A percentile compares a stretch with the other conserved stretches of the same genome.
Evolutionary conservation across 139 green algal species (phyloP).

Genomic region (Bryopsis sp.): DNA sequence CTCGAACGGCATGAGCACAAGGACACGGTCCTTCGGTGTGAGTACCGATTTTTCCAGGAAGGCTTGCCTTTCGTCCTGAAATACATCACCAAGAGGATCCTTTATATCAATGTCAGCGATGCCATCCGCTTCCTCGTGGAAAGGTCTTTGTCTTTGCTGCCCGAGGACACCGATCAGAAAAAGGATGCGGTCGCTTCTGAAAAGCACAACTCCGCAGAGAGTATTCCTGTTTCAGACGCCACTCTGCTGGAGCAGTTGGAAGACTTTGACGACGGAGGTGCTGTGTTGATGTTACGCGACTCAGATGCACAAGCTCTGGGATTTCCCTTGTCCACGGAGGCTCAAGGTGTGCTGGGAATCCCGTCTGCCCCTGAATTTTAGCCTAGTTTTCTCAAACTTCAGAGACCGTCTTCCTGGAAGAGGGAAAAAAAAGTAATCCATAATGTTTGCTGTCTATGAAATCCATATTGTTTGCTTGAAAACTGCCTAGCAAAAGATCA

Average conservation of each 20-base stretch:
- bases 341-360: no score
- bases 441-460: no score
- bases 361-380: no score
- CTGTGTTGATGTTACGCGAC: slow-evolving; percentile 4
- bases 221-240: neutral
- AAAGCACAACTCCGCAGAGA: no score
- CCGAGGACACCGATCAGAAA: neutral
- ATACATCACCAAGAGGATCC: slow-evolving; percentile 59
- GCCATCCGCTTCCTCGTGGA: neutral
- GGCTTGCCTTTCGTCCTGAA: slow-evolving; percentile 70
- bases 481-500: no score
- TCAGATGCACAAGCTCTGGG: neutral
- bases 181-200: no score
- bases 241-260: neutral
- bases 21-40: no score
- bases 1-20: no score
- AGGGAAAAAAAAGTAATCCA: no score
- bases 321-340: slow-evolving; percentile 8
- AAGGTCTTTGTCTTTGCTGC: neutral
- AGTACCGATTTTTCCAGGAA: slow-evolving; percentile 83
- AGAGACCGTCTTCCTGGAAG: no score
- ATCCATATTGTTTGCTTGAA: no score
- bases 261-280: neutral
- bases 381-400: no score
- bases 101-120: neutral